Evolutionary conservation across 805 yeast genomes (phyloP).

Genomic region (Torulaspora maleeae): DNA sequence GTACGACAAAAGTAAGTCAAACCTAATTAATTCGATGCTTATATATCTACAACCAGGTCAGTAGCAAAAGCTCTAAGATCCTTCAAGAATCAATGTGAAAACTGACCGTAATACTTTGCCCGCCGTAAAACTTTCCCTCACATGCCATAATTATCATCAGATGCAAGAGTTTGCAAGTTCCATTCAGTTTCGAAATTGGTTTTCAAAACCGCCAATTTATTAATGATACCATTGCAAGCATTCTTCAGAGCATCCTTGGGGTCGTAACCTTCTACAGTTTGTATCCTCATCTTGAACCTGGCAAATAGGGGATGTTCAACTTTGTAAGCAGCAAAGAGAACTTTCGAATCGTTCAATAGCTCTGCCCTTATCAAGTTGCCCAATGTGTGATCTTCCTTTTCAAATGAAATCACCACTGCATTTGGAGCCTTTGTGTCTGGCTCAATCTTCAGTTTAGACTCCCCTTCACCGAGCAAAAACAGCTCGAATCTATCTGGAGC

Average conservation of each 20-base stretch:
- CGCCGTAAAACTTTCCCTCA: neutral
- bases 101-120: too few species aligned
- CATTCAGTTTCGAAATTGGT: constrained; percentile 86
- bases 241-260: constrained; percentile 87
- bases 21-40: constrained; percentile 6
- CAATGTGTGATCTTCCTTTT: constrained; percentile 95
- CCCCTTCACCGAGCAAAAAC: constrained; percentile 95
- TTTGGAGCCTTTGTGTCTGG: constrained; percentile 96
- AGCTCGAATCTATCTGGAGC: constrained; percentile 99
- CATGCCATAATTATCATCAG: constrained; percentile 40
- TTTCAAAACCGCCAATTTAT: constrained; percentile 68
- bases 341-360: constrained; percentile 77
- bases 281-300: constrained; percentile 87
- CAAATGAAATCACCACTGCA: constrained; percentile 87
- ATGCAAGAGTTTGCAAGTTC: constrained; percentile 75
- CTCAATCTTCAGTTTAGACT: constrained; percentile 81
- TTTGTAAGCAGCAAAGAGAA: constrained; percentile 95
- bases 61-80: neutral
- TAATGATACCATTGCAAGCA: constrained; percentile 81
- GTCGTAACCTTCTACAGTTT: constrained; percentile 90
- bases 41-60: constrained; percentile 3
- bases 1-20: constrained; percentile 5
- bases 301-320: constrained; percentile 98
- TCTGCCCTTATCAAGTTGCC: constrained; percentile 88
- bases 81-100: too few species aligned